Conservation (phyloP, 1,139 yeast genomes). For the Torulaspora globosa region DNA sequence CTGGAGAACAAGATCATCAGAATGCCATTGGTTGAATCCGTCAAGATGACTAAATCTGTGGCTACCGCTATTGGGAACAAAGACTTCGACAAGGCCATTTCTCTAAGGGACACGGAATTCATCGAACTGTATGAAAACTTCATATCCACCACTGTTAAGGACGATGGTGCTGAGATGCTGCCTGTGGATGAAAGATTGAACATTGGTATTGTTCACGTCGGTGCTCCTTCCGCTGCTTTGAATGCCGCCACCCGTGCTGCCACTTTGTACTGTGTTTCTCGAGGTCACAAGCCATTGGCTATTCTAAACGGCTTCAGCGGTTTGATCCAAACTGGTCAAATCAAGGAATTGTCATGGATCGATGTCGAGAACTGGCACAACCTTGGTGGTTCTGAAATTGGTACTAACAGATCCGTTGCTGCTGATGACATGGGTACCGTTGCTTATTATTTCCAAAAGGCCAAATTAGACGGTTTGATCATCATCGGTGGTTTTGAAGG, state of each 20-base stretch:
- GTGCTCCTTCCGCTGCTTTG: constrained; percentile 83
- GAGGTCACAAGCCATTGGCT: constrained; percentile 70
- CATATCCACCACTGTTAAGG: constrained; percentile 59
- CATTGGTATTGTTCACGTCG: constrained; percentile 70
- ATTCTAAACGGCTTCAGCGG: constrained; percentile 76
- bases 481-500: constrained; percentile 82
- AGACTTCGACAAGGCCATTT: constrained; percentile 62
- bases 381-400: constrained; percentile 76
- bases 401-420: constrained; percentile 73
- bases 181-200: constrained; percentile 56
- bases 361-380: constrained; percentile 73
- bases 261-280: constrained; percentile 67
- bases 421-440: constrained; percentile 66
- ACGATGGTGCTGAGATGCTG: constrained; percentile 50
- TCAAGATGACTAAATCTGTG: constrained; percentile 61
- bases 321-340: constrained; percentile 68
- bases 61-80: constrained; percentile 60
- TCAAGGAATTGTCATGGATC: constrained; percentile 58
- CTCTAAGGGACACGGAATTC: constrained; percentile 67
- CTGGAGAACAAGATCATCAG: constrained; percentile 67
- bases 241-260: constrained; percentile 74
- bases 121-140: constrained; percentile 62
- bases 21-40: constrained; percentile 70
- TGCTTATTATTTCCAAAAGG: constrained; percentile 72
- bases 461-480: constrained; percentile 66